Conservation (phyloP, 495 filamentous ascomycete species). For the Rostrohypoxylon terebratum region DNA sequence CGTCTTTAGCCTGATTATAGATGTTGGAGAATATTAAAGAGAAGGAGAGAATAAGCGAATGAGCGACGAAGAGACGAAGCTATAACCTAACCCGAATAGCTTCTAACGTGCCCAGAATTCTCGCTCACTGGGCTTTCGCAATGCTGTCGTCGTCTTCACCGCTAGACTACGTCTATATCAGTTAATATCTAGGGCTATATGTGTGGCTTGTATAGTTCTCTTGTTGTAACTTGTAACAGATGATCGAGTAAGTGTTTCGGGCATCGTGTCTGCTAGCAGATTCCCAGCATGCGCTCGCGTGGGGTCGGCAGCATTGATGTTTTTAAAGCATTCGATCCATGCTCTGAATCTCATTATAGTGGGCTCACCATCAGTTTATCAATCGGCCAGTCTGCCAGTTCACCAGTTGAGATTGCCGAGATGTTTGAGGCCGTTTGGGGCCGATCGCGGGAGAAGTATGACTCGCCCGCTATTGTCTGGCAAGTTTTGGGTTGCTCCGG, state of each 20-base stretch:
- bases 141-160: conserved; percentile 28
- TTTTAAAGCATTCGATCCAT: conserved; percentile 25
- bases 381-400: not conserved
- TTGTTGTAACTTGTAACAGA: conserved; percentile 41
- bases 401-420: conserved; percentile 4
- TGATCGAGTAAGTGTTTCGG: conserved; percentile 32
- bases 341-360: not conserved
- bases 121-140: not conserved
- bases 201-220: conserved; percentile 7
- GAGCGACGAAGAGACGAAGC: not conserved
- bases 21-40: not conserved
- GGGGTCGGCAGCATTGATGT: conserved; percentile 19
- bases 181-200: conserved; percentile 20
- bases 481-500: conserved; percentile 25
- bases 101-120: conserved; percentile 9
- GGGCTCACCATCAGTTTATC: conserved; percentile 10
- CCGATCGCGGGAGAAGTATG: conserved; percentile 26
- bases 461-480: conserved; percentile 32
- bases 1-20: not conserved
- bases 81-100: conserved; percentile 5
- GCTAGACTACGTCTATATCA: conserved; percentile 31
- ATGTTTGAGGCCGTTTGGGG: not conserved
- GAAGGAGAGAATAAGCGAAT: too few species aligned
- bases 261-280: conserved; percentile 21
- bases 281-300: conserved; percentile 26